Base-by-base conservation (phyloP, 257 asterid genomes). In the Salvia hispanica region DNA sequence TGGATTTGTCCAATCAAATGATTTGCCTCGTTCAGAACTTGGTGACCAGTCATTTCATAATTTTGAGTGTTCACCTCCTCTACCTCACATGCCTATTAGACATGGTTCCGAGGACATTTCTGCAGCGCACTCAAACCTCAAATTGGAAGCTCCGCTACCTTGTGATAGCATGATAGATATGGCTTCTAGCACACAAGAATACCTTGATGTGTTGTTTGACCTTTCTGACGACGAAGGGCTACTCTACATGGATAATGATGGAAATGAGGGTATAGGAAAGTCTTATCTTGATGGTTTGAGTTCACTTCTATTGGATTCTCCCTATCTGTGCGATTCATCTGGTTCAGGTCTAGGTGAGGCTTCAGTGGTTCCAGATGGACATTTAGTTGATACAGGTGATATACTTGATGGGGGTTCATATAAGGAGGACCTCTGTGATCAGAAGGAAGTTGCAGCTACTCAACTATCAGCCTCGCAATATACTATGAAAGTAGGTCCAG, bases 241-340 rank as follows among this genome's bases (percentile, higher is more conserved):
- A 39, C 78, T 74, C 67, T 62, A 74, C n/a, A 6, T 50, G 52
- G 82, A 72, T 42, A 68, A 65, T 70, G 80, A 76, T 61, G 90
- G 63, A 58, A 77, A 72, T 28, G 88, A 79, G 53, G 28, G 71
- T 5, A 72, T 78, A 10, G 86, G 81, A 64, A 76, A 74, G 50
- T 77, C 84, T 55, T 84, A 86, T 74, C 73, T 81, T 15, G 94
- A 85, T 33, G 78, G 80, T 54, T 73, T 81, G 43, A 79, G 81
- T 68, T 81, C 88, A 6, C 86, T 87, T 65, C 72, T 92, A 44
- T 65, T 78, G 82, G 90, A 88, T 67, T 81, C 79, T 69, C 93
- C 88, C 34, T 72, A 46, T 55, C 78, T 65, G 47, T 52, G 44
- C 44, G 87, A 75, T 56, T 45, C 63, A 48, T 65, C 72, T 45